Percentiles rank a stretch among this genome's conserved stretches.
These are phyloP conservation scores for Tulasnella sp. DNA, from an alignment of 768 basidiomycete species.

Conservation along the genomic window DNA sequence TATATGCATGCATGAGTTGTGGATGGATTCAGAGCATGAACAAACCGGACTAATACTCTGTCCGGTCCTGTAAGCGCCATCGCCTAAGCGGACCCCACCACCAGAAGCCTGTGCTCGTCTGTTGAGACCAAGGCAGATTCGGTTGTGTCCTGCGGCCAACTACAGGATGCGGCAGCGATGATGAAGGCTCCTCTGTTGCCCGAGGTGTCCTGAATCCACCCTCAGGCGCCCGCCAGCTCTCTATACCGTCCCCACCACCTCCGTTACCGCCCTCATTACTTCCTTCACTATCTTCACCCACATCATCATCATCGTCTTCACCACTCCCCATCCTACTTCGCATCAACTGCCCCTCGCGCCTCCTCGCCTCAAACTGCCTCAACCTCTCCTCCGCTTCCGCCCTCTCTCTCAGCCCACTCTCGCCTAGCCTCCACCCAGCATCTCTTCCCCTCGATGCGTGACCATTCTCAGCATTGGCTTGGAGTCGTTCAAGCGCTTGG, in stretches of 20 bases:
- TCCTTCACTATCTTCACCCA: constrained; percentile 19
- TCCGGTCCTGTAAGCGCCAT: constrained; percentile 71
- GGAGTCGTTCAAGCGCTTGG: constrained; percentile 45
- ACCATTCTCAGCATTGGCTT: constrained; percentile 26
- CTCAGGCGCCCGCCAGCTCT: neutral
- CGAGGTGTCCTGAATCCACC: neutral
- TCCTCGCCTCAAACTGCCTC: constrained; percentile 22
- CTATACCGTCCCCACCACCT: constrained; percentile 4
- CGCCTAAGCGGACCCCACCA: constrained; percentile 70
- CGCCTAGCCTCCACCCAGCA: constrained; percentile 63
- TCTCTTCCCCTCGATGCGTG: neutral
- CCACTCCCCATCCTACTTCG: constrained; percentile 1
- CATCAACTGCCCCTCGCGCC: constrained; percentile 12
- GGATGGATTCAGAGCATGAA: no score
- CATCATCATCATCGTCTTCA: neutral
- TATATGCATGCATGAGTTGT: no score
- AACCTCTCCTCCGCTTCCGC: constrained; percentile 28
- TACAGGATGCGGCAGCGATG: neutral
- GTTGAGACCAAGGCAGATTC: constrained; percentile 4
- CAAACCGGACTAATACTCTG: constrained; percentile 49
- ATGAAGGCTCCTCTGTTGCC: neutral
- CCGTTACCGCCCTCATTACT: constrained; percentile 17
- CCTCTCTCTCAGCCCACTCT: constrained; percentile 43
- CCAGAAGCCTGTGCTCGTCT: constrained; percentile 41
- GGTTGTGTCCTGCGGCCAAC: neutral